phyloP scores from a whole-genome alignment of 2,329 filamentous ascomycete species.

The Aureobasidium sp. region DNA sequence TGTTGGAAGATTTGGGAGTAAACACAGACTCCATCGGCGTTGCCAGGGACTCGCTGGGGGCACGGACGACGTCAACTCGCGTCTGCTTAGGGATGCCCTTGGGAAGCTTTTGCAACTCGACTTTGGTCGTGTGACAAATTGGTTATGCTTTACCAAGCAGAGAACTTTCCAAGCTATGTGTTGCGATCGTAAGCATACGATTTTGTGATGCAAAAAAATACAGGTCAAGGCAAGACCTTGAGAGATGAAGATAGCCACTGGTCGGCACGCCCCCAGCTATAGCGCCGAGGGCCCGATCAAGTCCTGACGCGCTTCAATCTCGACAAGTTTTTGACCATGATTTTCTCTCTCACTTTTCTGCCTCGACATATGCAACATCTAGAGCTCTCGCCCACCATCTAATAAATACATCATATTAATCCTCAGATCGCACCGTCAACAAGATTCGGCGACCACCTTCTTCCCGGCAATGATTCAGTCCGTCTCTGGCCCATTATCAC shows the following conservation, averaged over 20 bases:
- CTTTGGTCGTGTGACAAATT: neutral
- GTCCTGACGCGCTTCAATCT: slow-evolving; percentile 7
- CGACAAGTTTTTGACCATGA: slow-evolving; percentile 14
- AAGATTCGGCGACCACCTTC: neutral
- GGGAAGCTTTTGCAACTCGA: too few species aligned
- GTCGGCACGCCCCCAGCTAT: neutral
- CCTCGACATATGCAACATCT: neutral
- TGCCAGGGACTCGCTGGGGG: neutral
- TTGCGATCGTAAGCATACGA: neutral
- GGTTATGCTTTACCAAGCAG: neutral
- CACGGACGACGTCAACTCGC: neutral
- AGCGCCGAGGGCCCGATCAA: neutral
- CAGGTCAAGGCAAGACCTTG: neutral
- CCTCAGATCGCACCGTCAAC: neutral
- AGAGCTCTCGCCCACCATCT: neutral
- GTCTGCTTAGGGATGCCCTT: neutral
- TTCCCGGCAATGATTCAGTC: slow-evolving; percentile 17
- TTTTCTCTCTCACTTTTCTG: neutral
- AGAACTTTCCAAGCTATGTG: neutral
- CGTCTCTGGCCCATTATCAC: slow-evolving; percentile 6
- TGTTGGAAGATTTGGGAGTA: neutral
- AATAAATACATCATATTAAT: neutral
- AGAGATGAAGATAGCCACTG: neutral
- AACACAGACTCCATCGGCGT: slow-evolving; percentile 1
- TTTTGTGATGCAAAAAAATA: neutral